These are phyloP conservation scores for Bryum argenteum DNA, from an alignment of 225 moss, liverwort and hornwort genomes.

Conservation along the genomic window DNA sequence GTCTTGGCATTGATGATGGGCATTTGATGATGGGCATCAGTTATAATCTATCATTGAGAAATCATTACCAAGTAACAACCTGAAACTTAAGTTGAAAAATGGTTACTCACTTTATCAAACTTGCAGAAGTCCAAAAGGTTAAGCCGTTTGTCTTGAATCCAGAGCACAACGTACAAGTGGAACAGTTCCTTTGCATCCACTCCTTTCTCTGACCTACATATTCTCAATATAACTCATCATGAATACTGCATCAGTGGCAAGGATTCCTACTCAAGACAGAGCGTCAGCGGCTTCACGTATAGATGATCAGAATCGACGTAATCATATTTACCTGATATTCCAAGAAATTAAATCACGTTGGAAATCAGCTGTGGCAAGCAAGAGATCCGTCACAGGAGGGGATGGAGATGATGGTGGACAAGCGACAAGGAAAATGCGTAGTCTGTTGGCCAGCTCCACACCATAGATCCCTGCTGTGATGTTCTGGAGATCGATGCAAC, in stretches of 20 bases:
- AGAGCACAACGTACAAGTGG: slow-evolving; percentile 91
- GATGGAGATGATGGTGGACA: slow-evolving; percentile 75
- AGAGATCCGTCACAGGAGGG: slow-evolving; percentile 80
- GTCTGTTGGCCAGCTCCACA: slow-evolving; percentile 51
- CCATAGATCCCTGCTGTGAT: slow-evolving; percentile 59
- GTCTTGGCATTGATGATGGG: too few species aligned
- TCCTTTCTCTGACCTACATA: slow-evolving; percentile 65
- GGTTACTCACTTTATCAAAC: slow-evolving; percentile 73
- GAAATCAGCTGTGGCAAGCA: slow-evolving; percentile 89
- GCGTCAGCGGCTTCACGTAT: not conserved
- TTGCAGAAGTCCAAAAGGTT: slow-evolving; percentile 97
- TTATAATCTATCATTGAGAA: not conserved
- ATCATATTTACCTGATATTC: slow-evolving; percentile 69
- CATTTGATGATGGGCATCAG: too few species aligned
- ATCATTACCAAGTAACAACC: not conserved
- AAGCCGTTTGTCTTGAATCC: slow-evolving; percentile 99
- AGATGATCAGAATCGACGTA: not conserved
- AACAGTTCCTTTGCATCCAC: slow-evolving; percentile 92
- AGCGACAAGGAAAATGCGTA: slow-evolving; percentile 51
- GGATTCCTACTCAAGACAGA: not conserved
- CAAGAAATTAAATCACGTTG: slow-evolving; percentile 76
- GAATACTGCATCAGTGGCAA: not conserved
- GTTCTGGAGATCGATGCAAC: slow-evolving; percentile 63
- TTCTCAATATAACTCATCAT: slow-evolving; percentile 12
- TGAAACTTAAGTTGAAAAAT: not conserved